Evolutionary conservation across 1,139 yeast species (phyloP).

Genomic region (Candida frijolesensis): DNA sequence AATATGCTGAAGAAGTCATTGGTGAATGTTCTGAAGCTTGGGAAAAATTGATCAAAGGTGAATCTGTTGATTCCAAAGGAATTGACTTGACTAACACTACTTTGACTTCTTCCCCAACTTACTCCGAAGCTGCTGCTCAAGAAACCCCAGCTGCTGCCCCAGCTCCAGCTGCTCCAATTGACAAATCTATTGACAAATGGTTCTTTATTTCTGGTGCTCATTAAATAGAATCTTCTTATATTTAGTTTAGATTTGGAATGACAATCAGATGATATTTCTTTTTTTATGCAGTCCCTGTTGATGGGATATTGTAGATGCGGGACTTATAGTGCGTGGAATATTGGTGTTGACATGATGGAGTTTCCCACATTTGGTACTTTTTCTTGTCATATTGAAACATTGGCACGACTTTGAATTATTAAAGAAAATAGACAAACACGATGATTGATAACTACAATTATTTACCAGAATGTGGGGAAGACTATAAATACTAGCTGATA

Average conservation of each 20-base stretch:
- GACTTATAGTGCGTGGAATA: too few relatives aligned
- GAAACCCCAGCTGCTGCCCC: slow-evolving; percentile 71
- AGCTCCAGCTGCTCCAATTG: slow-evolving; percentile 88
- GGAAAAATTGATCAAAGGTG: slow-evolving; percentile 65
- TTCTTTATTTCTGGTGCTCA: slow-evolving; percentile 93
- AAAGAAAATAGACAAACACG: too few relatives aligned
- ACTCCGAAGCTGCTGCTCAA: slow-evolving; percentile 48
- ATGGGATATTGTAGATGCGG: background rate
- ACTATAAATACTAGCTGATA: too few relatives aligned
- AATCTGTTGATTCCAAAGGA: slow-evolving; percentile 47
- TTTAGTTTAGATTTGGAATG: background rate
- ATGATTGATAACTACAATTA: too few relatives aligned
- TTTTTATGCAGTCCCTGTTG: background rate
- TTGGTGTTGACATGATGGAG: too few relatives aligned
- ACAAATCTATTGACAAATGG: slow-evolving; percentile 97
- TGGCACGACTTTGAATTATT: too few relatives aligned
- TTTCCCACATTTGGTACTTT: too few relatives aligned
- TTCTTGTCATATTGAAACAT: too few relatives aligned
- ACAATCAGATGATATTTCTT: background rate
- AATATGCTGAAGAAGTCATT: slow-evolving; percentile 70
- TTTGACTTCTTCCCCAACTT: slow-evolving; percentile 57
- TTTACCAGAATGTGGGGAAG: too few relatives aligned
- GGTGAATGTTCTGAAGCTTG: slow-evolving; percentile 81
- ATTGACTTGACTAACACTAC: slow-evolving; percentile 77
- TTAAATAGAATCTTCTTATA: slow-evolving; percentile 20